phyloP scores from a whole-genome alignment of 495 filamentous ascomycete genomes.

The Bacidia gigantensis region DNA sequence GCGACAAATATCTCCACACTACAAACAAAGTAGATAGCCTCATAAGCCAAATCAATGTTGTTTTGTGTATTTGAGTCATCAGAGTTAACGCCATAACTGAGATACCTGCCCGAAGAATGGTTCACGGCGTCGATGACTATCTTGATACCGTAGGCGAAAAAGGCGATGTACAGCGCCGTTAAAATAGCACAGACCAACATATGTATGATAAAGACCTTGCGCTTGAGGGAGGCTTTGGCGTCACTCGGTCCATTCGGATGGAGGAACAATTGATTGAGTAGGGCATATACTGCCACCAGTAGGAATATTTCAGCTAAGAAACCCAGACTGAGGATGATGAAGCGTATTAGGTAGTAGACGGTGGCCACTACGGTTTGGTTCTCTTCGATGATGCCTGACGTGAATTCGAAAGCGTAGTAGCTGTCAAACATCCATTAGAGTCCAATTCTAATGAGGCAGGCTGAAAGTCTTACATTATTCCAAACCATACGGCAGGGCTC shows the following conservation, averaged over 20 bases:
- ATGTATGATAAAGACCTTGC: neutral
- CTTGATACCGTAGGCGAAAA: neutral
- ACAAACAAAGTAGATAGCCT: neutral
- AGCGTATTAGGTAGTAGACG: neutral
- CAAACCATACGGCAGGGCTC: neutral
- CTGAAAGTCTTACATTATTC: conserved; percentile 1
- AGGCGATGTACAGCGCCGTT: neutral
- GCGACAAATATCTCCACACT: neutral
- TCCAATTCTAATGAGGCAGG: neutral
- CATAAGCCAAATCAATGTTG: neutral
- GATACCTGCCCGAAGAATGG: neutral
- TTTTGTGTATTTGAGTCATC: neutral
- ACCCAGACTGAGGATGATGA: neutral
- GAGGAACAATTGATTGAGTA: conserved; percentile 1
- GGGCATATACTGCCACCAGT: neutral
- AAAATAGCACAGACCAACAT: neutral
- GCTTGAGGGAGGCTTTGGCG: neutral
- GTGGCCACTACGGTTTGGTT: neutral
- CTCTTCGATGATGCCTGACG: neutral
- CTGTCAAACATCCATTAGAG: neutral
- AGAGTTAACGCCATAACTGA: neutral
- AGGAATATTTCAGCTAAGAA: conserved; percentile 2
- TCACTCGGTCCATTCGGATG: neutral
- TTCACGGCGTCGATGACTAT: neutral
- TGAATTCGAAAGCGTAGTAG: neutral